Conservation (phyloP, 2,329 filamentous ascomycete species). For the Teratosphaeria zuluensis region DNA sequence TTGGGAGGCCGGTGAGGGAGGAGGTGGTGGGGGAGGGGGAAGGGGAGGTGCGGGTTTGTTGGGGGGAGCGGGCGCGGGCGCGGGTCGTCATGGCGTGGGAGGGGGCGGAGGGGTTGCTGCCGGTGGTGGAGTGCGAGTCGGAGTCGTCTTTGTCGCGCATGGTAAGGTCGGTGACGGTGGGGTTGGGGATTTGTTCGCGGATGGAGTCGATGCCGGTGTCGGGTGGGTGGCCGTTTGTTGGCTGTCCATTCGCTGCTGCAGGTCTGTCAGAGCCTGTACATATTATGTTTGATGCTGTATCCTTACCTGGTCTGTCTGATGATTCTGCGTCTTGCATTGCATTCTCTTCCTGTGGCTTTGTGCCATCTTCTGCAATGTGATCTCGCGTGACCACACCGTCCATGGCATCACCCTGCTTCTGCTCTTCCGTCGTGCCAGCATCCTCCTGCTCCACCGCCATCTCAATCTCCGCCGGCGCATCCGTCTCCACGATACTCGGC, state of each 20-base stretch:
- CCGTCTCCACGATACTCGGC: constrained; percentile 12
- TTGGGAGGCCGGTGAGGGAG: constrained; percentile 34
- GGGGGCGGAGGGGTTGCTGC: constrained; percentile 34
- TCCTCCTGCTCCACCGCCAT: neutral
- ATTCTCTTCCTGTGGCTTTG: neutral
- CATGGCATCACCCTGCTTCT: constrained; percentile 10
- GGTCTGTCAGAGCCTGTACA: neutral
- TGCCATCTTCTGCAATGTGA: neutral
- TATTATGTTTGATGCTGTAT: neutral
- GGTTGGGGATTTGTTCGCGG: constrained; percentile 7
- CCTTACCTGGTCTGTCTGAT: neutral
- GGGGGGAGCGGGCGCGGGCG: constrained; percentile 35
- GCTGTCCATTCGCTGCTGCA: neutral
- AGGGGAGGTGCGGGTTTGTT: constrained; percentile 31
- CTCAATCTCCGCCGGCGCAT: constrained; percentile 2
- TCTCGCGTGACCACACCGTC: constrained; percentile 17
- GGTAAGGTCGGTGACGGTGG: constrained; percentile 9
- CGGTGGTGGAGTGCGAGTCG: constrained; percentile 29
- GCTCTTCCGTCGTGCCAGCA: constrained; percentile 1
- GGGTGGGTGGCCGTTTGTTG: neutral
- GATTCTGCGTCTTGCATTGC: neutral
- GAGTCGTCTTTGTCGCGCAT: constrained; percentile 10
- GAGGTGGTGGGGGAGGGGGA: constrained; percentile 32
- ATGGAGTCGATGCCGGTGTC: neutral
- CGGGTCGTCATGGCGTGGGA: constrained; percentile 48